Percentiles rank a stretch among this genome's conserved stretches.
Evolutionary conservation across 2,329 filamentous ascomycete species (phyloP).

Genomic region (Stromatinia cepivora): DNA sequence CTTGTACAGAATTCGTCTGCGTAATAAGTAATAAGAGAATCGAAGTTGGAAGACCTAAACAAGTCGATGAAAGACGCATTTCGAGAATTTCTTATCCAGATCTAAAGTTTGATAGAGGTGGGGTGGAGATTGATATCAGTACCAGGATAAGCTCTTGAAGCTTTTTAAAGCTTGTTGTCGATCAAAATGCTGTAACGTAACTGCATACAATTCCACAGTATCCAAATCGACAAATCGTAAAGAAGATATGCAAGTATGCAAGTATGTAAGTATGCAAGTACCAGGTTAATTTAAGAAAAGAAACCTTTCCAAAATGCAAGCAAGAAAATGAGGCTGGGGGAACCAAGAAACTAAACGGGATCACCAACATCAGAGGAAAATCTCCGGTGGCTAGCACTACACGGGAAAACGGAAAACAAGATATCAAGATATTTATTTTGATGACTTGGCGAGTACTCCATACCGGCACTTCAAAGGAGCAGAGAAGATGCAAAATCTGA

Average conservation of each 20-base stretch:
- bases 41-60: conserved; percentile 47
- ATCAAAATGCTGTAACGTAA: background rate
- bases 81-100: conserved; percentile 1
- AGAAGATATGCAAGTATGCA: background rate
- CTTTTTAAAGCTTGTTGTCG: background rate
- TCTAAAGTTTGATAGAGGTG: background rate
- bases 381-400: conserved; percentile 15
- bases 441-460: no score
- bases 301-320: background rate
- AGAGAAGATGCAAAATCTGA: no score
- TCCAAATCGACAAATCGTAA: background rate
- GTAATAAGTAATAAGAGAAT: conserved; percentile 50
- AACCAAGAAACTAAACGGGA: conserved; percentile 10
- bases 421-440: background rate
- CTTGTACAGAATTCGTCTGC: conserved; percentile 42
- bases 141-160: conserved; percentile 6
- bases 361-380: background rate
- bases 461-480: background rate
- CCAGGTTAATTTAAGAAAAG: background rate
- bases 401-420: background rate
- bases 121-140: background rate
- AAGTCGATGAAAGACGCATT: conserved; percentile 45
- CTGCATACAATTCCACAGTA: background rate
- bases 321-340: background rate
- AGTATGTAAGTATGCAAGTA: background rate